Percentiles rank a stretch among this genome's conserved stretches.
phyloP scores from a whole-genome alignment of 768 basidiomycete genomes.

The Baorangia bicolor region DNA sequence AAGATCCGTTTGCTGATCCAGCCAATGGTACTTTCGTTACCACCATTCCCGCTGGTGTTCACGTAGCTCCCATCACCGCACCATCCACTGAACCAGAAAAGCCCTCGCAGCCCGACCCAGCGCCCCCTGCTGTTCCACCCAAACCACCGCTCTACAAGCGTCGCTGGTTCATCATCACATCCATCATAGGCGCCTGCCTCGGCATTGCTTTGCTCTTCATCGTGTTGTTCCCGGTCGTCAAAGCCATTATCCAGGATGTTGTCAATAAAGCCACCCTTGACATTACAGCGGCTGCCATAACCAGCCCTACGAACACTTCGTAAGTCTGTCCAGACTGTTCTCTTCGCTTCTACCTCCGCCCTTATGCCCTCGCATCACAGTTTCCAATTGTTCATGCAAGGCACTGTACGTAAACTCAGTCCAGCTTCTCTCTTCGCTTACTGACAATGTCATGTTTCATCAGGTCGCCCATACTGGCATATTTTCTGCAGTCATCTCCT shows the following conservation, averaged over 20 bases:
- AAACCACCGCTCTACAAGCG: conserved; percentile 56
- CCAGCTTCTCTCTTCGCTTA: neutral
- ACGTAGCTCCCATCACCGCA: neutral
- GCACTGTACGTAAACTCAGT: conserved; percentile 42
- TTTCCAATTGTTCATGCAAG: conserved; percentile 51
- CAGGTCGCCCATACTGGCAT: conserved; percentile 68
- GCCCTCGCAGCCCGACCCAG: neutral
- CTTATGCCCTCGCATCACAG: conserved; percentile 33
- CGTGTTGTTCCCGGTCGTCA: conserved; percentile 64
- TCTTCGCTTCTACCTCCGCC: neutral
- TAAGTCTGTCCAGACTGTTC: conserved; percentile 37
- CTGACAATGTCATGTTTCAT: neutral
- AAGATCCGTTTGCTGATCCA: conserved; percentile 13
- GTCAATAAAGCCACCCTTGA: conserved; percentile 56
- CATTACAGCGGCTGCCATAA: conserved; percentile 52
- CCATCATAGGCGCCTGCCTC: conserved; percentile 48
- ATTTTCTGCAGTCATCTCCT: conserved; percentile 60
- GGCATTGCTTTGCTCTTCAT: conserved; percentile 67
- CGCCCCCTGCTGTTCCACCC: conserved; percentile 3
- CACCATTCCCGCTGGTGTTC: conserved; percentile 8
- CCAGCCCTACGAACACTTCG: conserved; percentile 55
- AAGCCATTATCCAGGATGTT: conserved; percentile 63
- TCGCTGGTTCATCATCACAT: conserved; percentile 62
- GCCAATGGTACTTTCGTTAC: conserved; percentile 1
- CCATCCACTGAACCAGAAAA: neutral